Percentiles rank a stretch among this genome's conserved stretches.
phyloP scores from a whole-genome alignment of 345 rosid genomes.

The Arabidopsis thaliana region TAIR10.1 NC_003070.9:24929001-24929500 shows the following conservation, averaged over 20 bases:
- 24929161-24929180: neutral
- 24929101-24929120: conserved; percentile 34
- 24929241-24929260: neutral
- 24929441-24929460: conserved; percentile 51
- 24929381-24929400: neutral
- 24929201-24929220: conserved; percentile 16
- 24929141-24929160: conserved; percentile 4
- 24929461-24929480: conserved; percentile 3
- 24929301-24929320: no score
- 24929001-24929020: conserved; percentile 25
- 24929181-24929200: neutral
- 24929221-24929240: neutral
- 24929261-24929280: neutral
- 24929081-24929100: conserved; percentile 25
- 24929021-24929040: conserved; percentile 33
- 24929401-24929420: conserved; percentile 18
- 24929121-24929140: conserved; percentile 30
- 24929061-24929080: conserved; percentile 47
- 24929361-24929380: neutral
- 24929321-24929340: neutral
- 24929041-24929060: conserved; percentile 46
- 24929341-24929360: neutral
- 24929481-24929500: neutral
- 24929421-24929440: conserved; percentile 44
- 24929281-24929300: no score